Evolutionary conservation across 345 rosid genomes (phyloP), one percentile per base, ranked within the genome.

Genomic region (Eutrema yunnanense): DNA sequence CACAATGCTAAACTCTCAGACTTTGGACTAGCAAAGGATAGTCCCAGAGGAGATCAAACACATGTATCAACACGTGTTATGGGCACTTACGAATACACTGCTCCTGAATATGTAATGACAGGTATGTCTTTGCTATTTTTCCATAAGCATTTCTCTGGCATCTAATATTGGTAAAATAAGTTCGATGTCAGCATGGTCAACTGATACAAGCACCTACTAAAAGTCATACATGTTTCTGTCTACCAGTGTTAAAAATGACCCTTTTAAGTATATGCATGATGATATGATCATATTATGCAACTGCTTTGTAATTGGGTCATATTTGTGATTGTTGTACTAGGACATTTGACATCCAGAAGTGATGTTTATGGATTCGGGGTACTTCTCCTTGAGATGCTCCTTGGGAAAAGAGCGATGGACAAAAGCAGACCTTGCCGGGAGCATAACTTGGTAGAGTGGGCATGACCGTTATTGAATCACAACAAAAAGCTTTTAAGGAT

Each of bases 11-110:
- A 95, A 76, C 93, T 95, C 65, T 90, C 99, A 6, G 99, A 95
- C 72, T 92, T 92, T 71, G 99, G 99, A 50, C 87, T 92, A 46
- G 99, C 99, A 42, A 95, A 95, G 81, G 99, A 95, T 72, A 96
- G 99, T 13, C 97, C 99, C 5, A 88, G 89, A 83, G 97, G 99
- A 66, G 99, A 95, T 68, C 97, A 95, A 79, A 95, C 99, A 29
- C 99, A 95, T 76, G 99, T 95, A 55, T 95, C 99, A 54, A 95
- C 99, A 56, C 86, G 99, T 50, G 96, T 95, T 42, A 95, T 95
- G 99, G 99, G 97, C 34, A 95, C 97, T 40, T 92, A 95, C 30
- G 98, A 97, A 50, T 94, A 94, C 60, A 96, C 98, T 79, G 98
- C 97, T 67, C 98, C 98, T 6, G 98, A 94, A 75, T 94, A 91